Conservation (phyloP, 208 protist species). For the Angomonas ambiguus region DNA sequence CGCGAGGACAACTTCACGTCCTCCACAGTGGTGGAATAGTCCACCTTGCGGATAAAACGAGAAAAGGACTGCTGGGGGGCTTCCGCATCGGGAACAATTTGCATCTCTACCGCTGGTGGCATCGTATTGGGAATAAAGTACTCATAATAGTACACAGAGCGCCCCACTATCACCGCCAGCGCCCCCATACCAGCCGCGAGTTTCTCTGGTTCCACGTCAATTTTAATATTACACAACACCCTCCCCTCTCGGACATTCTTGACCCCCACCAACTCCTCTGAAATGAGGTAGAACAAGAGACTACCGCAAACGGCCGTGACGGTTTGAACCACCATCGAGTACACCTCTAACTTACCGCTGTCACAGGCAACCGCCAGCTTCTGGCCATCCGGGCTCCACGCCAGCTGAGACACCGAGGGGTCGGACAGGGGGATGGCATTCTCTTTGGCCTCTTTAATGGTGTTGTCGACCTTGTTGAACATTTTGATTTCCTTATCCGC, state of each 20-base stretch:
- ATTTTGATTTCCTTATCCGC: slow-evolving; percentile 49
- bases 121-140: slow-evolving; percentile 55
- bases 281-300: slow-evolving; percentile 81
- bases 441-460: slow-evolving; percentile 38
- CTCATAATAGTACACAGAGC: slow-evolving; percentile 85
- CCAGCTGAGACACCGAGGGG: slow-evolving; percentile 23
- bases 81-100: neutral
- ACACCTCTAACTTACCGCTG: slow-evolving; percentile 72
- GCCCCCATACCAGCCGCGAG: slow-evolving; percentile 79
- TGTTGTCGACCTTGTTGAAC: slow-evolving; percentile 53
- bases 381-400: slow-evolving; percentile 91
- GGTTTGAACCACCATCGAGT: slow-evolving; percentile 73
- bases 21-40: slow-evolving; percentile 72
- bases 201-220: slow-evolving; percentile 86
- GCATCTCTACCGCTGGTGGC: slow-evolving; percentile 11
- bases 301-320: slow-evolving; percentile 69
- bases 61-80: slow-evolving; percentile 19
- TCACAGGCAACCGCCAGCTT: slow-evolving; percentile 74
- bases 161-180: slow-evolving; percentile 78
- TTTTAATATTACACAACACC: slow-evolving; percentile 56
- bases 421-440: slow-evolving; percentile 2
- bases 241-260: slow-evolving; percentile 69
- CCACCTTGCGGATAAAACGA: slow-evolving; percentile 46
- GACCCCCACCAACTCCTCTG: slow-evolving; percentile 79
- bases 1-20: slow-evolving; percentile 68